A percentile compares a stretch with the other conserved stretches of the same genome.
phyloP scores from a whole-genome alignment of 805 yeast genomes.

The Phaffomyces opuntiae region DNA sequence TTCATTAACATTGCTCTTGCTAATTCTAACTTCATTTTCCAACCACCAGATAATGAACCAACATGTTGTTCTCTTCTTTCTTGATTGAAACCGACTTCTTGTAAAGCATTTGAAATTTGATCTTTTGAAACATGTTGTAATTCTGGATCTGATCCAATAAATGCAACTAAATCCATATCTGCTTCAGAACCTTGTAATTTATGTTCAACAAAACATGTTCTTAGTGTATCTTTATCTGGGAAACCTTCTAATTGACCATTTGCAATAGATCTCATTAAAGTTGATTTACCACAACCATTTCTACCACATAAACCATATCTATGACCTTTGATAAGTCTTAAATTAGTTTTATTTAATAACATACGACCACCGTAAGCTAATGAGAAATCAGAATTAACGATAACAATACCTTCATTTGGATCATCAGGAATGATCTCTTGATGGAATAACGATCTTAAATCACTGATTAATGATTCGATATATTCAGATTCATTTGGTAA shows the following conservation, averaged over 20 bases:
- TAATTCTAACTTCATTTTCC: slow-evolving; percentile 97
- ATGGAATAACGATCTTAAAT: slow-evolving; percentile 48
- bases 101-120: slow-evolving; percentile 71
- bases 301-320: slow-evolving; percentile 97
- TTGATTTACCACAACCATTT: slow-evolving; percentile 98
- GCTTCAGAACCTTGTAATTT: slow-evolving; percentile 93
- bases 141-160: slow-evolving; percentile 87
- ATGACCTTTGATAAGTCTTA: slow-evolving; percentile 87
- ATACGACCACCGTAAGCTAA: slow-evolving; percentile 96
- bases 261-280: slow-evolving; percentile 93
- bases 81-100: slow-evolving; percentile 84
- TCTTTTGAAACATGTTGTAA: slow-evolving; percentile 53
- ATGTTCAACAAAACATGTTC: slow-evolving; percentile 96
- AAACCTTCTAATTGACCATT: slow-evolving; percentile 96
- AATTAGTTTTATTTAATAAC: slow-evolving; percentile 87
- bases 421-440: slow-evolving; percentile 49
- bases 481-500: slow-evolving; percentile 31
- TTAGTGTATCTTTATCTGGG: slow-evolving; percentile 80
- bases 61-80: slow-evolving; percentile 86
- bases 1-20: slow-evolving; percentile 99
- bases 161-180: slow-evolving; percentile 78
- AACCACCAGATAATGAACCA: slow-evolving; percentile 95
- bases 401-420: slow-evolving; percentile 76
- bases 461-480: slow-evolving; percentile 37
- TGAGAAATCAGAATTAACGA: slow-evolving; percentile 92